These are phyloP conservation scores for Aspergillus fumigatiaffinis DNA, from an alignment of 2,329 filamentous ascomycete genomes.

Conservation along the genomic window DNA sequence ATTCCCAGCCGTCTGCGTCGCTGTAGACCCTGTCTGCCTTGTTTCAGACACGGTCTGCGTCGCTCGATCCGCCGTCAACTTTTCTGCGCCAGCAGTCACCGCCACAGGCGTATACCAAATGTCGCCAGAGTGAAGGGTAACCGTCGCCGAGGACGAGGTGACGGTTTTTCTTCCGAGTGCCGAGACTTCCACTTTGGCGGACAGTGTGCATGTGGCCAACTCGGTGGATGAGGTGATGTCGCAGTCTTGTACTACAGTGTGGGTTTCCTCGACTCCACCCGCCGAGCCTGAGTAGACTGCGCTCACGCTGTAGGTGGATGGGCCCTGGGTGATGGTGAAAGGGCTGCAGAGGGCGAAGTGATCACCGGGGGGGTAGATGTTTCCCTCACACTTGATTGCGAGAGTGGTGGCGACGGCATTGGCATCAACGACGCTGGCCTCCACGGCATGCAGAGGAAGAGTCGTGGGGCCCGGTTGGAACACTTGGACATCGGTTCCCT, in stretches of 20 bases:
- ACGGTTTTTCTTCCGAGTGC: constrained; percentile 1
- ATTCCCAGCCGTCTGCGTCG: neutral
- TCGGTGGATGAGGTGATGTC: constrained; percentile 13
- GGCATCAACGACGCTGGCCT: constrained; percentile 14
- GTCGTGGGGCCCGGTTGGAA: constrained; percentile 7
- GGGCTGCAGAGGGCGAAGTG: constrained; percentile 10
- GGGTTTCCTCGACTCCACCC: neutral
- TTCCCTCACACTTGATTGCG: constrained; percentile 10
- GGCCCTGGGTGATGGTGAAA: constrained; percentile 16
- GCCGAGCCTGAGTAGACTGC: constrained; percentile 8
- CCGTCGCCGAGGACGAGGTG: constrained; percentile 2
- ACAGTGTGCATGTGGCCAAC: constrained; percentile 12
- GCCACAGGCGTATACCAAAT: constrained; percentile 11
- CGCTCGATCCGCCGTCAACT: constrained; percentile 12
- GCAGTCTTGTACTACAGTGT: constrained; percentile 12
- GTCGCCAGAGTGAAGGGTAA: constrained; percentile 1
- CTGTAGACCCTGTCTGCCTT: neutral
- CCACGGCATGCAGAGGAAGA: constrained; percentile 1
- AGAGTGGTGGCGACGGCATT: constrained; percentile 16
- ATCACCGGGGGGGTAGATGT: neutral
- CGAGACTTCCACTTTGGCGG: neutral
- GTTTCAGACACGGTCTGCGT: constrained; percentile 1
- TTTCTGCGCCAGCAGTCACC: constrained; percentile 16
- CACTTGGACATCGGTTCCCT: constrained; percentile 9
- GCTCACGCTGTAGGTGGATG: constrained; percentile 14